Percentiles rank a stretch among this genome's conserved stretches.
These are phyloP conservation scores for Saccharomyces uvarum DNA, from an alignment of 1,139 yeast species.

Conservation along the genomic window DNA sequence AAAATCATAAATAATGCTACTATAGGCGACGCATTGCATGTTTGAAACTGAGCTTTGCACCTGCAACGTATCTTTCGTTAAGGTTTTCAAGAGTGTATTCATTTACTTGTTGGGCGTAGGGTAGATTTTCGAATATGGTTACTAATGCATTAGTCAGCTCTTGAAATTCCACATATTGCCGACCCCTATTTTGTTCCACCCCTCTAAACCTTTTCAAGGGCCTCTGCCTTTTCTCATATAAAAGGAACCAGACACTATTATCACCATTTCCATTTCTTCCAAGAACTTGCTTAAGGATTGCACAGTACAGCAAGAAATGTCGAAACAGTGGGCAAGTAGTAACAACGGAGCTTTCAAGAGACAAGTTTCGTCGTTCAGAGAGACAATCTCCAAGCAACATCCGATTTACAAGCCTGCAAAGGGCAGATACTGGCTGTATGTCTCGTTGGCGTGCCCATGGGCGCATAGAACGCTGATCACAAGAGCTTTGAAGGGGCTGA, in stretches of 20 bases:
- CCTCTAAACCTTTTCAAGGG: background rate
- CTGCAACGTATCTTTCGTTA: no score
- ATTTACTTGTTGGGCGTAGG: no score
- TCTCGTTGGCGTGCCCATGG: conserved; percentile 88
- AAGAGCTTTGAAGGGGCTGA: conserved; percentile 70
- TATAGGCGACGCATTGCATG: no score
- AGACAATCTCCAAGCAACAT: conserved; percentile 46
- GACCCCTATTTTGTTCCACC: background rate
- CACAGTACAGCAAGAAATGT: conserved; percentile 12
- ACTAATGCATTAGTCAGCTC: background rate
- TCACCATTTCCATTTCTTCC: background rate
- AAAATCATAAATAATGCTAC: no score
- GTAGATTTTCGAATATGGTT: background rate
- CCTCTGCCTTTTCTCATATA: background rate
- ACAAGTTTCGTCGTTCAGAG: conserved; percentile 43
- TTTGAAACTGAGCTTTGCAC: no score
- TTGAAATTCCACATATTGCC: background rate
- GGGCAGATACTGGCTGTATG: conserved; percentile 79
- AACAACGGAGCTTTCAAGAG: conserved; percentile 30
- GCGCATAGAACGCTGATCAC: conserved; percentile 82
- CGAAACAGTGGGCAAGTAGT: conserved; percentile 27
- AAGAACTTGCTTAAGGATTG: background rate
- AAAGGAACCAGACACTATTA: background rate
- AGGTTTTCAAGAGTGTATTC: no score
- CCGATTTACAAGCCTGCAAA: conserved; percentile 65